Conservation (phyloP, 75 land plant genomes). For the Sequoiadendron giganteum region DNA sequence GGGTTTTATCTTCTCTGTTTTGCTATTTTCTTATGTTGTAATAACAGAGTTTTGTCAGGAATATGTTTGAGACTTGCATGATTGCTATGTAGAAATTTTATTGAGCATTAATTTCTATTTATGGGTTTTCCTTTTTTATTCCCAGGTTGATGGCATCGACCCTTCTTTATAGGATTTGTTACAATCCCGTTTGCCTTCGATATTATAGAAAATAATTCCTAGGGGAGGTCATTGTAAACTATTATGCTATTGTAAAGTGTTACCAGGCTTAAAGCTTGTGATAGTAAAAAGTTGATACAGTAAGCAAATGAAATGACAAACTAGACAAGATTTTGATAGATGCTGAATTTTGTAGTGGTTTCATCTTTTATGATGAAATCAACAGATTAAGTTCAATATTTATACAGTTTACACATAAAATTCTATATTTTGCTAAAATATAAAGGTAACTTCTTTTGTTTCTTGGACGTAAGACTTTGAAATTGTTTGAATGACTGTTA, state of each 20-base stretch:
- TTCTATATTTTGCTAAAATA: not conserved
- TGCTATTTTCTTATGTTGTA: not conserved
- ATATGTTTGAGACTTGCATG: not conserved
- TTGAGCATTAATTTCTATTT: not conserved
- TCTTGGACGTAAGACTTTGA: not conserved
- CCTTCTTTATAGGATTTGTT: not conserved
- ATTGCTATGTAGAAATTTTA: not conserved
- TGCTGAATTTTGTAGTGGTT: not conserved
- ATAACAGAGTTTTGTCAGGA: not conserved
- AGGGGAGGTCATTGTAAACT: not conserved
- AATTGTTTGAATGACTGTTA: not conserved
- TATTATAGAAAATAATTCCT: not conserved
- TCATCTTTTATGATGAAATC: not conserved
- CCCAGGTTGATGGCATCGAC: not conserved
- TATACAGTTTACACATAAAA: not conserved
- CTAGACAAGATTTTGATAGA: not conserved
- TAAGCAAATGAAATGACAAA: not conserved
- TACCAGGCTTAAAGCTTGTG: not conserved
- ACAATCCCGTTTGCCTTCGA: not conserved
- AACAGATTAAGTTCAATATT: not conserved
- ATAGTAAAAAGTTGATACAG: not conserved
- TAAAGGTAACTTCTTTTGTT: not conserved
- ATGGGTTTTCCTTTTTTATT: not conserved
- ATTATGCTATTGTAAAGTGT: not conserved
- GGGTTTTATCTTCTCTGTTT: not conserved